Conservation (phyloP, 768 basidiomycete genomes). For the Leucocoprinus leucothites region DNA sequence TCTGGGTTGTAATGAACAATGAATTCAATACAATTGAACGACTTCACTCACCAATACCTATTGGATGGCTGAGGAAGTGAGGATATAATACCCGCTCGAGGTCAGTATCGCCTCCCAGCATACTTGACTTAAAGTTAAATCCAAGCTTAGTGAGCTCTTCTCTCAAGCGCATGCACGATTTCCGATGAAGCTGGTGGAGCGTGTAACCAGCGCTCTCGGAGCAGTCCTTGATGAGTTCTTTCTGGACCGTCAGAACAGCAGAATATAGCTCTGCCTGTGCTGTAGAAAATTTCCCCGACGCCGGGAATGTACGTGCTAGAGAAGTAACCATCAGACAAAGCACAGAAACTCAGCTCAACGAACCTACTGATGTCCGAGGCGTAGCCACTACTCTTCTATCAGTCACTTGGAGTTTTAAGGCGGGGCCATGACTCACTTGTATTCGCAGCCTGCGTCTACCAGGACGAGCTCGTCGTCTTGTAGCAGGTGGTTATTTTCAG, state of each 20-base stretch:
- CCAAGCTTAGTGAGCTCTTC: conserved; percentile 78
- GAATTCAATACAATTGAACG: conserved; percentile 1
- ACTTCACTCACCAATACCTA: conserved; percentile 71
- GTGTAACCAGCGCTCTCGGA: conserved; percentile 53
- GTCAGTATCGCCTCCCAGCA: conserved; percentile 44
- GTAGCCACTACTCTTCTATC: conserved; percentile 59
- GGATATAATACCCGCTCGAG: conserved; percentile 84
- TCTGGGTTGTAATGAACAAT: conserved; percentile 41
- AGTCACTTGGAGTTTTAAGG: background rate
- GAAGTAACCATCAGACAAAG: conserved; percentile 8
- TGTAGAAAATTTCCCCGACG: conserved; percentile 71
- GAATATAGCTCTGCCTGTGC: conserved; percentile 85
- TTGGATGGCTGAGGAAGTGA: conserved; percentile 88
- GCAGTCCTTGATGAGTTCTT: conserved; percentile 60
- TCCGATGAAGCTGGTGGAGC: conserved; percentile 74
- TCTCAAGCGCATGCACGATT: conserved; percentile 63
- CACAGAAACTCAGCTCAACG: background rate
- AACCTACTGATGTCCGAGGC: conserved; percentile 88
- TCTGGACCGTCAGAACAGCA: conserved; percentile 72
- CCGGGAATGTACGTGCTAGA: conserved; percentile 84
- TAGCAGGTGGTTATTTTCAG: conserved; percentile 81
- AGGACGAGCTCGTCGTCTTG: conserved; percentile 72
- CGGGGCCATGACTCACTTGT: conserved; percentile 48
- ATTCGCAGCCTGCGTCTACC: conserved; percentile 92
- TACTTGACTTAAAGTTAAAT: conserved; percentile 36